A percentile compares a stretch with the other conserved stretches of the same genome.
Evolutionary conservation across 2,329 filamentous ascomycete species (phyloP).

Genomic region (Exophiala spinifera): DNA sequence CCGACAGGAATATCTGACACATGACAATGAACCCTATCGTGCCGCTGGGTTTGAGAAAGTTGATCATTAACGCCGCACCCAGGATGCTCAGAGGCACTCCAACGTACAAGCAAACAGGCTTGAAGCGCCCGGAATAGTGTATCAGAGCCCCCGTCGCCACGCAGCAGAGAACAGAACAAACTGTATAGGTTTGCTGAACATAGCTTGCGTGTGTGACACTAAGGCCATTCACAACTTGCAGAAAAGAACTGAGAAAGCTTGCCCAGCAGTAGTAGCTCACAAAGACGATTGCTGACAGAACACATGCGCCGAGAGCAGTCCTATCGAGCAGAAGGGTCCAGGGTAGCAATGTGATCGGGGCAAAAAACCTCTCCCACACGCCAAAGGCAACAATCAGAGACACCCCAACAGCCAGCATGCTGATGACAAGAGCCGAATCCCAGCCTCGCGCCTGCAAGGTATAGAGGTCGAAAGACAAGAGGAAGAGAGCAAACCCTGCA

Average conservation of each 20-base stretch:
- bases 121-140: slow-evolving; percentile 48
- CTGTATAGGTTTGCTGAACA: slow-evolving; percentile 49
- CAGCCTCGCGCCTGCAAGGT: slow-evolving; percentile 37
- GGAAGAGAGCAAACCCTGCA: slow-evolving; percentile 59
- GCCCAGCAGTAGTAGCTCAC: slow-evolving; percentile 32
- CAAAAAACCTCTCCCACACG: slow-evolving; percentile 53
- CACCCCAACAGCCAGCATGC: slow-evolving; percentile 52
- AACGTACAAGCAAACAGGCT: slow-evolving; percentile 47
- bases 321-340: slow-evolving; percentile 41
- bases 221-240: slow-evolving; percentile 42
- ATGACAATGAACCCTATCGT: slow-evolving; percentile 52
- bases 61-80: slow-evolving; percentile 51
- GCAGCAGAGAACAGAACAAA: slow-evolving; percentile 50
- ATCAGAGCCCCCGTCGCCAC: slow-evolving; percentile 51
- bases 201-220: slow-evolving; percentile 38
- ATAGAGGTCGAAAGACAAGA: slow-evolving; percentile 61
- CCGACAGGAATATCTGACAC: slow-evolving; percentile 54
- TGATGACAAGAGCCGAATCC: slow-evolving; percentile 47
- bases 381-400: slow-evolving; percentile 53
- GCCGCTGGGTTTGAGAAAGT: slow-evolving; percentile 48
- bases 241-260: slow-evolving; percentile 27
- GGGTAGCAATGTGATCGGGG: slow-evolving; percentile 53
- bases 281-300: slow-evolving; percentile 23
- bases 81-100: slow-evolving; percentile 49
- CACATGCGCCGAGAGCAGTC: slow-evolving; percentile 21